Evolutionary conservation across 495 filamentous ascomycete genomes (phyloP).

Genomic region (Jackrogersella minutella): DNA sequence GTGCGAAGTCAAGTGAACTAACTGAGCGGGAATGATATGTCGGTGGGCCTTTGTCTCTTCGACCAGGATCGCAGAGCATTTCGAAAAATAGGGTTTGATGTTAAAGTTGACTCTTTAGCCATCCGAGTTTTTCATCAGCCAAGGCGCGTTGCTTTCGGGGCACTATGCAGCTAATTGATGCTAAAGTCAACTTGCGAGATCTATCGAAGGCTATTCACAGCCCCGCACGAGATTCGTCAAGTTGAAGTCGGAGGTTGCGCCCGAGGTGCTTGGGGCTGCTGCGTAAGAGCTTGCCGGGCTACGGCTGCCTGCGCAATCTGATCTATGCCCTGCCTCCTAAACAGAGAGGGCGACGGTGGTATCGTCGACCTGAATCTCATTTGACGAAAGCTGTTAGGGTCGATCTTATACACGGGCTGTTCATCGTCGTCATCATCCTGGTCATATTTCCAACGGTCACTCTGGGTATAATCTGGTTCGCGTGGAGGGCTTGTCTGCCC

Average conservation of each 20-base stretch:
- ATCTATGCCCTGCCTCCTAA: constrained; percentile 38
- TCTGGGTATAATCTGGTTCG: constrained; percentile 60
- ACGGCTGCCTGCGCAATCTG: constrained; percentile 23
- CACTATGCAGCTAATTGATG: not conserved
- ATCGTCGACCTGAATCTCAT: constrained; percentile 78
- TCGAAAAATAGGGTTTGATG: too few species aligned
- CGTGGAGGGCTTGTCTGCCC: constrained; percentile 61
- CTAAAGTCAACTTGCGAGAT: not conserved
- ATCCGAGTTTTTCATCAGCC: not conserved
- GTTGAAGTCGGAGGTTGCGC: constrained; percentile 42
- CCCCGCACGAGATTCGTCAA: not conserved
- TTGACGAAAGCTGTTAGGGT: constrained; percentile 73
- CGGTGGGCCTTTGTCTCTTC: not conserved
- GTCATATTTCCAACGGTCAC: constrained; percentile 86
- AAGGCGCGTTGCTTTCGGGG: not conserved
- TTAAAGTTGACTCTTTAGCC: not conserved
- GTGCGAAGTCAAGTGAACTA: not conserved
- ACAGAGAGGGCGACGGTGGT: constrained; percentile 55
- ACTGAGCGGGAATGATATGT: constrained; percentile 5
- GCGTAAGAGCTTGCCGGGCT: constrained; percentile 34
- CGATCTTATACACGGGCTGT: constrained; percentile 68
- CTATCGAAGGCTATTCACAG: not conserved
- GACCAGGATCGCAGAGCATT: not conserved
- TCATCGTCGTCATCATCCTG: constrained; percentile 76
- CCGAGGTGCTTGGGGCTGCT: constrained; percentile 48